Percentiles rank a stretch among this genome's conserved stretches.
phyloP scores from a whole-genome alignment of 352 stramenopile genomes.

The Globisporangium apiculatum region DNA sequence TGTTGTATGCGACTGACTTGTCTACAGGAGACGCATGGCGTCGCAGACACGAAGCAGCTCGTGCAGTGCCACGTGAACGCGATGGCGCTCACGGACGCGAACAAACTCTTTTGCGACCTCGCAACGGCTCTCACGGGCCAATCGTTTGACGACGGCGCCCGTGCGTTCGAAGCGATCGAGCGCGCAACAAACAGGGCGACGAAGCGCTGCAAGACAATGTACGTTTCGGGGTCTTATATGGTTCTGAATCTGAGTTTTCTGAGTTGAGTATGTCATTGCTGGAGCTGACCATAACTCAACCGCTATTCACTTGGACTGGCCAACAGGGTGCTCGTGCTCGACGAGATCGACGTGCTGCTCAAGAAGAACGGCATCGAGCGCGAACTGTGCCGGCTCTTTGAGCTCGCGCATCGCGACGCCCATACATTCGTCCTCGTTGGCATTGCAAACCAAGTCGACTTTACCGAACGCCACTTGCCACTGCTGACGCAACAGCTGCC shows the following conservation, averaged over 20 bases:
- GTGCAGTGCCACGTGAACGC: constrained; percentile 66
- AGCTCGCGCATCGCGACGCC: constrained; percentile 49
- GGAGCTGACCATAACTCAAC: too few relatives aligned
- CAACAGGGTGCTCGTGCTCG: constrained; percentile 57
- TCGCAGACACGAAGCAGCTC: constrained; percentile 22
- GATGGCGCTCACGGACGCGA: constrained; percentile 49
- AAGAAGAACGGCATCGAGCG: constrained; percentile 60
- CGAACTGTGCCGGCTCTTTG: constrained; percentile 71
- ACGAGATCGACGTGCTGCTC: constrained; percentile 75
- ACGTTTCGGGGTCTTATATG: constrained; percentile 3
- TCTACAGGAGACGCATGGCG: constrained; percentile 14
- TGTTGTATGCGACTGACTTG: not conserved
- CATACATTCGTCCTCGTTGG: constrained; percentile 72
- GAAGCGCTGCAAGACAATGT: constrained; percentile 54
- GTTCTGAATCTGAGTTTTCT: not conserved
- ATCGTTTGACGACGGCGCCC: constrained; percentile 27
- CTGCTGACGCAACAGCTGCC: constrained; percentile 47
- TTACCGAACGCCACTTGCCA: constrained; percentile 71
- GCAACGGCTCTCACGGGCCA: constrained; percentile 46
- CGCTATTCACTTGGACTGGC: too few relatives aligned
- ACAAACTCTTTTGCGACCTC: constrained; percentile 45
- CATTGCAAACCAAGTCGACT: constrained; percentile 82
- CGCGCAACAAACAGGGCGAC: constrained; percentile 28
- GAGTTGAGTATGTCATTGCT: too few relatives aligned
- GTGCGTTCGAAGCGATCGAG: constrained; percentile 67